These are phyloP conservation scores for Mrakiaceae sp. DNA, from an alignment of 1,284 basidiomycete species.

Conservation along the genomic window DNA sequence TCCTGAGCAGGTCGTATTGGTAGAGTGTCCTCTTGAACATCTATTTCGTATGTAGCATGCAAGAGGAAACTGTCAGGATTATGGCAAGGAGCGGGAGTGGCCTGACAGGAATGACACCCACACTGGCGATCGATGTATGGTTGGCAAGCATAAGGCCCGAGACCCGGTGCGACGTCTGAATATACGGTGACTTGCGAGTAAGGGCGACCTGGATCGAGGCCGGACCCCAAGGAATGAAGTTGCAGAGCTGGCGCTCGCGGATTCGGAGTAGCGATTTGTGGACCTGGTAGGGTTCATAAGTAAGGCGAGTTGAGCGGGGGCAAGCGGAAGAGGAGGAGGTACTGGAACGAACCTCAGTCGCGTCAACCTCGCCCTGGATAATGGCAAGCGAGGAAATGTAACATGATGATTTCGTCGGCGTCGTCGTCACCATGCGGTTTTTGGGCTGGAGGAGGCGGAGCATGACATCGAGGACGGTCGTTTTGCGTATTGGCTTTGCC, in stretches of 20 bases:
- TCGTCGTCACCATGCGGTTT: slow-evolving; percentile 97
- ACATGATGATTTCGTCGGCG: slow-evolving; percentile 77
- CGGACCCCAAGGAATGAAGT: slow-evolving; percentile 98
- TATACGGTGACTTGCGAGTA: slow-evolving; percentile 80
- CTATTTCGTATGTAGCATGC: slow-evolving; percentile 35
- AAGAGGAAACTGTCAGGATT: no score
- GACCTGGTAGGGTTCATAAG: slow-evolving; percentile 44
- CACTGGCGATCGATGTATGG: slow-evolving; percentile 92
- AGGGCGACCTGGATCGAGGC: slow-evolving; percentile 96
- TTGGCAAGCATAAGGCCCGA: slow-evolving; percentile 98
- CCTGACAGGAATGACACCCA: slow-evolving; percentile 36
- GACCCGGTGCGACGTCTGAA: slow-evolving; percentile 78
- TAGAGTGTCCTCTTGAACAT: slow-evolving; percentile 92
- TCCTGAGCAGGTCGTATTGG: slow-evolving; percentile 81
- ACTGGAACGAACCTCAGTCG: slow-evolving; percentile 66
- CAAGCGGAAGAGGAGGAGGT: background rate
- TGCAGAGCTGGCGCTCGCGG: slow-evolving; percentile 88
- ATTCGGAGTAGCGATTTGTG: slow-evolving; percentile 96
- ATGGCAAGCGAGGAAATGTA: slow-evolving; percentile 99
- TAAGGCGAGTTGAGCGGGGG: background rate
- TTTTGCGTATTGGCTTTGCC: slow-evolving; percentile 81
- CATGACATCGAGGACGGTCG: slow-evolving; percentile 97
- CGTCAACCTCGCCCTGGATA: slow-evolving; percentile 96
- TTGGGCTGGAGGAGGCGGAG: slow-evolving; percentile 92
- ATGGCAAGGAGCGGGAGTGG: no score